Evolutionary conservation across 2,329 filamentous ascomycete genomes (phyloP).

Genomic region (Diaporthe sp.): DNA sequence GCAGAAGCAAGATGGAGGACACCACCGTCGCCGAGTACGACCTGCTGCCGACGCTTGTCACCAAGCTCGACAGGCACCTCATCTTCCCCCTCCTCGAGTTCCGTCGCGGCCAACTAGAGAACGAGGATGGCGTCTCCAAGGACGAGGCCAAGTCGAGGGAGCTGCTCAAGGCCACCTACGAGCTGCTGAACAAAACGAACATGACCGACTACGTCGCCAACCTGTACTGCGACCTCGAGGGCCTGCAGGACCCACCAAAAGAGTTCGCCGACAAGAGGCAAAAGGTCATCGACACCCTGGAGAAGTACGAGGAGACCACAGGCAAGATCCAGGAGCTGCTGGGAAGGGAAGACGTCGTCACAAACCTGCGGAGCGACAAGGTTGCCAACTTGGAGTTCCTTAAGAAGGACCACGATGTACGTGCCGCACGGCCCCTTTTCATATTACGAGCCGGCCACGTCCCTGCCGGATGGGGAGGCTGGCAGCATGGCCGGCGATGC

Average conservation of each 20-base stretch:
- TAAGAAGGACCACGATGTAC: slow-evolving; percentile 93
- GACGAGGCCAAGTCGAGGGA: slow-evolving; percentile 72
- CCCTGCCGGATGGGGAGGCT: neutral
- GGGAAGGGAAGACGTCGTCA: slow-evolving; percentile 89
- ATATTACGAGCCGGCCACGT: neutral
- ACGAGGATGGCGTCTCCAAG: slow-evolving; percentile 71
- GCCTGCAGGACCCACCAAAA: slow-evolving; percentile 80
- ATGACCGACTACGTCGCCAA: slow-evolving; percentile 98
- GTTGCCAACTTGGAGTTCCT: slow-evolving; percentile 98
- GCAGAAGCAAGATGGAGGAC: slow-evolving; percentile 38
- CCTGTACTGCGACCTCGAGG: slow-evolving; percentile 90
- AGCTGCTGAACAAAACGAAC: slow-evolving; percentile 96
- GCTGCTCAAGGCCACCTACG: slow-evolving; percentile 89
- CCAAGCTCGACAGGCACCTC: slow-evolving; percentile 93
- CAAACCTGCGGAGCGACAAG: slow-evolving; percentile 94
- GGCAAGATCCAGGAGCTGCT: slow-evolving; percentile 90
- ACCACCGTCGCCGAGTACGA: slow-evolving; percentile 51
- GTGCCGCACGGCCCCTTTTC: slow-evolving; percentile 49
- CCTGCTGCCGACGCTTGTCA: slow-evolving; percentile 88
- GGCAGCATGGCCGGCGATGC: neutral
- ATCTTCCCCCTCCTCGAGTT: slow-evolving; percentile 98
- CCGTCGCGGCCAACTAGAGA: slow-evolving; percentile 84
- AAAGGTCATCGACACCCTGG: slow-evolving; percentile 85
- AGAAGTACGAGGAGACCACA: slow-evolving; percentile 88
- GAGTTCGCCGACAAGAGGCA: slow-evolving; percentile 93